These are phyloP conservation scores for Digitaria exilis DNA, from an alignment of 202 grass and related monocot species.

Conservation along the genomic window DNA sequence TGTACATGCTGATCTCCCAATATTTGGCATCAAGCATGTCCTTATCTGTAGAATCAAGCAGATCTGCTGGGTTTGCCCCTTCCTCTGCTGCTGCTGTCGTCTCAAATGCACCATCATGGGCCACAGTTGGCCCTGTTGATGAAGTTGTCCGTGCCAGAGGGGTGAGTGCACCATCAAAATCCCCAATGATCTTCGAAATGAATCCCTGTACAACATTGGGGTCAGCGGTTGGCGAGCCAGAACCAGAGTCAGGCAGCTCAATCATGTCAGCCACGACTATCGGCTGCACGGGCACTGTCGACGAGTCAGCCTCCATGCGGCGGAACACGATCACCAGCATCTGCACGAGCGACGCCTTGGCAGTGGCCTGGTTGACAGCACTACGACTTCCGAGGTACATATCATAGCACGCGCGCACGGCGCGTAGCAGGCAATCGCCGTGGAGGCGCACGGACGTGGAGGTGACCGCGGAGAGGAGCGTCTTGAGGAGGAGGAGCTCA, in stretches of 20 bases:
- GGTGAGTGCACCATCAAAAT: slow-evolving; percentile 85
- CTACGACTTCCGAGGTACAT: slow-evolving; percentile 88
- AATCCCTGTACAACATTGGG: slow-evolving; percentile 86
- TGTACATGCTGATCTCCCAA: slow-evolving; percentile 99
- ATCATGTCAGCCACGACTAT: slow-evolving; percentile 94
- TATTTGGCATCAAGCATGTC: slow-evolving; percentile 99
- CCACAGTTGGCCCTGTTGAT: slow-evolving; percentile 33
- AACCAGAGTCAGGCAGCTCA: slow-evolving; percentile 55
- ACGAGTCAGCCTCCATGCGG: slow-evolving; percentile 94
- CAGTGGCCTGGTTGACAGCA: slow-evolving; percentile 86
- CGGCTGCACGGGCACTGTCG: slow-evolving; percentile 84
- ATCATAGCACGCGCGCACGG: slow-evolving; percentile 91
- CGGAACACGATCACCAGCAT: slow-evolving; percentile 99
- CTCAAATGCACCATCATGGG: slow-evolving; percentile 93
- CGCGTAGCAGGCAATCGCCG: slow-evolving; percentile 82
- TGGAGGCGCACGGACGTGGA: slow-evolving; percentile 88
- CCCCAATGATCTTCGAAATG: slow-evolving; percentile 92
- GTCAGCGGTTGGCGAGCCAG: slow-evolving; percentile 56
- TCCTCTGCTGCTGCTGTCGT: slow-evolving; percentile 72
- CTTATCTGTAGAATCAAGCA: slow-evolving; percentile 94
- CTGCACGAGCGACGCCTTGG: slow-evolving; percentile 97
- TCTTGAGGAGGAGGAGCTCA: slow-evolving; percentile 94
- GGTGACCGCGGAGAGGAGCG: slow-evolving; percentile 92
- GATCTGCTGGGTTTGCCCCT: slow-evolving; percentile 79
- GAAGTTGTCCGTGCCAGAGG: slow-evolving; percentile 57